Percentiles rank a stretch among this genome's conserved stretches.
These are phyloP conservation scores for Aspergillus sclerotialis DNA, from an alignment of 2,329 filamentous ascomycete species.

Conservation along the genomic window DNA sequence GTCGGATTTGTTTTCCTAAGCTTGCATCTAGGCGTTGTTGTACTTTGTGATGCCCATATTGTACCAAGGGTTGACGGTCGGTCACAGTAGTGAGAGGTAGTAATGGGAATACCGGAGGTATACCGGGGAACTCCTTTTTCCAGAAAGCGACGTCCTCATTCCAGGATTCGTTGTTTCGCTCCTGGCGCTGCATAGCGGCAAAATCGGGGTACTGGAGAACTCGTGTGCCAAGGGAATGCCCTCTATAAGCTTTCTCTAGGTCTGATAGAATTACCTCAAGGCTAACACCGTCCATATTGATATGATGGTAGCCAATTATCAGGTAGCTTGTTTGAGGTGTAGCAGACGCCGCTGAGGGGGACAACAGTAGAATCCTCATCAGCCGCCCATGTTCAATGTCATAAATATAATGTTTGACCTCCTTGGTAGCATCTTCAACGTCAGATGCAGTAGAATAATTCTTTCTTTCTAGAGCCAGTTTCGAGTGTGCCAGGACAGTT, in stretches of 20 bases:
- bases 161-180: conserved; percentile 16
- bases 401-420: conserved; percentile 19
- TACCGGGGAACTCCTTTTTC: conserved; percentile 17
- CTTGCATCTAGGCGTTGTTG: neutral
- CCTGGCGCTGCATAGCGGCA: conserved; percentile 19
- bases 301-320: conserved; percentile 41
- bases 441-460: conserved; percentile 15
- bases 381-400: conserved; percentile 30
- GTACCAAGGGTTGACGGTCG: conserved; percentile 12
- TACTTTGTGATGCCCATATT: conserved; percentile 6
- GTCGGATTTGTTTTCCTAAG: neutral
- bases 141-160: conserved; percentile 29
- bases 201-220: conserved; percentile 27
- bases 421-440: conserved; percentile 11
- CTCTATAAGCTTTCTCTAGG: conserved; percentile 34
- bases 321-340: conserved; percentile 29
- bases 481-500: conserved; percentile 16
- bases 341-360: conserved; percentile 15
- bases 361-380: conserved; percentile 20
- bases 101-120: conserved; percentile 24
- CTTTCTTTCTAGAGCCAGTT: conserved; percentile 18
- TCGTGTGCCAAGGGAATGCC: conserved; percentile 12
- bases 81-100: conserved; percentile 21
- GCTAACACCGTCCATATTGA: conserved; percentile 42
- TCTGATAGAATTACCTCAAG: conserved; percentile 36